Evolutionary conservation across 2,329 filamentous ascomycete species (phyloP), one percentile per base, ranked within the genome.

Genomic region (Penicillium palitans): DNA sequence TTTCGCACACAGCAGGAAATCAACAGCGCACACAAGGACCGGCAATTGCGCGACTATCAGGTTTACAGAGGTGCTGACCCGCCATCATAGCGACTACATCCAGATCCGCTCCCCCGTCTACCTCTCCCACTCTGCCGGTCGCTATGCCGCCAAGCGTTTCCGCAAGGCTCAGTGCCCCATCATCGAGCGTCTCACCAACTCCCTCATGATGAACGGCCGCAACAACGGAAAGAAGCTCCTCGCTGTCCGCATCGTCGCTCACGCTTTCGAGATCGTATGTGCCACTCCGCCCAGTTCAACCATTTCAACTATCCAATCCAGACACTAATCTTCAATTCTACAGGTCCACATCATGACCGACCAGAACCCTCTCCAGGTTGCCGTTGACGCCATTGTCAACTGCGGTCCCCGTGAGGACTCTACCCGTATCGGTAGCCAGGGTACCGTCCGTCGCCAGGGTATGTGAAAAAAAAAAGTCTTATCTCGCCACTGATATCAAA

Each of bases 221-320:
- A 99, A 99, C 91, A 99, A 97, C 90, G 95, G 95, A 83, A 99
- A 99, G 90, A 99, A 99, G 91, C 89, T 98, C 79, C 97, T 96
- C 93, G 96, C 95, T 79, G 93, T 98, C 81, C 92, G 95, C 83
- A 99, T 99, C 74, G 93, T 99, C 76, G 93, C 93, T 73, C 95
- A 99, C 87, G 83, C 93, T 75, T 99, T 99, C 83, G 96, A 99
- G 87, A 99, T 99, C 80, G 93, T 97, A 89, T 81, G 91, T 90
- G 44, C 29, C n/a, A 35, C 27, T 51, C 41, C 39, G 13, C 31
- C 35, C 44, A 8, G 47, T 37, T 35, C 29, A 33, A 33, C 31
- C 31, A 31, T 13, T 33, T 9, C 12, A 33, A 47, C 39, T 12
- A 33, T 52, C 24, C 35, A 52, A 41, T n/a, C n/a, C 58, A 47